These are phyloP conservation scores for Candida tallmaniae DNA, from an alignment of 805 yeast genomes.

Conservation along the genomic window DNA sequence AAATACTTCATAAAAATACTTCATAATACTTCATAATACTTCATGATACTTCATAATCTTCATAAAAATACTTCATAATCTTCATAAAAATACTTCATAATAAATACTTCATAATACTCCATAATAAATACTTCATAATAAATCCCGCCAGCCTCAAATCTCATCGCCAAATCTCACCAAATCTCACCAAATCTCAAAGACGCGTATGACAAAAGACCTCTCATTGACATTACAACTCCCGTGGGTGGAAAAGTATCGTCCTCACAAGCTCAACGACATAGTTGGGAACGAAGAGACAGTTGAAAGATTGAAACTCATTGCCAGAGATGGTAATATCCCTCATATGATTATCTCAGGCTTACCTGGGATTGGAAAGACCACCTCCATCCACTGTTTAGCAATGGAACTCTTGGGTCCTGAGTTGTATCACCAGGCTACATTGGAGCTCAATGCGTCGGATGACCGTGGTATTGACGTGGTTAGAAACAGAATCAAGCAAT, in stretches of 20 bases:
- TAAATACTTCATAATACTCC: no score
- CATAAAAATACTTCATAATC: no score
- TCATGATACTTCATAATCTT: no score
- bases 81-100: no score
- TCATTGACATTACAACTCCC: slow-evolving; percentile 31
- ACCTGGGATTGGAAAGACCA: slow-evolving; percentile 97
- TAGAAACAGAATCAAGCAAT: slow-evolving; percentile 86
- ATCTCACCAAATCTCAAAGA: background rate
- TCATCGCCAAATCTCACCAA: no score
- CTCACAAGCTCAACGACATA: slow-evolving; percentile 69
- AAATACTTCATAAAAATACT: no score
- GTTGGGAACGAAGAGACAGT: slow-evolving; percentile 94
- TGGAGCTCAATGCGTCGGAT: slow-evolving; percentile 94
- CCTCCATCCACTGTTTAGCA: slow-evolving; percentile 88
- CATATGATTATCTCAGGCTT: slow-evolving; percentile 92
- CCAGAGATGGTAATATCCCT: slow-evolving; percentile 93
- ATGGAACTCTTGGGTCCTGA: slow-evolving; percentile 69
- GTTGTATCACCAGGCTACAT: slow-evolving; percentile 70
- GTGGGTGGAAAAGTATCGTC: slow-evolving; percentile 93
- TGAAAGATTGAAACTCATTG: slow-evolving; percentile 76
- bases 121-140: no score
- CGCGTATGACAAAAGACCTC: slow-evolving; percentile 8
- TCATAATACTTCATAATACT: no score
- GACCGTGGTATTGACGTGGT: slow-evolving; percentile 98
- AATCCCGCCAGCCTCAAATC: no score